Evolutionary conservation across 2,329 filamentous ascomycete genomes (phyloP), one percentile per base, ranked within the genome.

Genomic region (Knoxdaviesia proteae): DNA sequence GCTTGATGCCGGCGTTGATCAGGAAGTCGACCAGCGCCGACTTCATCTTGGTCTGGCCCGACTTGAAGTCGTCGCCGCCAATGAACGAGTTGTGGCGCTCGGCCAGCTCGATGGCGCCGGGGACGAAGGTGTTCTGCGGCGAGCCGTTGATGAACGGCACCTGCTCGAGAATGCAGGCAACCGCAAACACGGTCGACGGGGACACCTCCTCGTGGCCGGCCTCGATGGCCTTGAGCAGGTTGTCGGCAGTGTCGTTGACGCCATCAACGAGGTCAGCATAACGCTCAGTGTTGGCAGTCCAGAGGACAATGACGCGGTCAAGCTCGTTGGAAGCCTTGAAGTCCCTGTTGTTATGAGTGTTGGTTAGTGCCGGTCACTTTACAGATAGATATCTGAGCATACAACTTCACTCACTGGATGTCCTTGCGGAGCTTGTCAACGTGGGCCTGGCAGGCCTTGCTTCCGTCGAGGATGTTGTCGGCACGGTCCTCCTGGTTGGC

Each of bases 31-130:
- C 90, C 32, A 98, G 76, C 20, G 90, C 90, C 47, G 90, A 96
- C 69, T 98, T 98, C 90, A 98, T 98, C 77, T 98, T 98, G 59
- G 90, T 98, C 71, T 98, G 90, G 48, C 90, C 90, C 48, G 90
- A 96, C 69, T 98, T 98, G 79, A 98, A 98, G 66, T 98, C 90
- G 55, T 98, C 90, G 50, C 90, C 90, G 46, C 90, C 90, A 54
- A 98, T 86, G 67, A 93, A 98, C 48, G 87, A 77, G 45, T 74
- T 71, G 61, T 92, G 77, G 61, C 80, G 70, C 67, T 92, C 83
- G 29, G 90, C 90, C 45, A 98, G 76, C 56, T 88, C 70, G 51
- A 96, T 78, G 47, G 80, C 83, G 55, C 90, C 90, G 6, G 88
- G 88, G 20, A 98, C 88, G 54, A 98, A 96, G 38, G 90, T 98